Base-by-base conservation (phyloP, 164 flowering plant species). In the Tetracentron sinense region DNA sequence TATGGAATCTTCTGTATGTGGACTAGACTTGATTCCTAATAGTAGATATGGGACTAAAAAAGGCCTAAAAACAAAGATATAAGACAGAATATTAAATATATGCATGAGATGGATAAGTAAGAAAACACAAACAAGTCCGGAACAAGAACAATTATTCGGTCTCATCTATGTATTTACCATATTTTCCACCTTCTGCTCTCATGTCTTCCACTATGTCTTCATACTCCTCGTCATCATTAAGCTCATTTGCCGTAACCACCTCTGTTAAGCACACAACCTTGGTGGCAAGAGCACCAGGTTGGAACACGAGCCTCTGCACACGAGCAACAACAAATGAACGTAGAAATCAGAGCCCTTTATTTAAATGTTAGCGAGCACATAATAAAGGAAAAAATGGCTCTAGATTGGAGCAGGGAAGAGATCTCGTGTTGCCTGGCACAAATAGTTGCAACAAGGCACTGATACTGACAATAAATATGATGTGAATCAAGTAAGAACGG, bases 121-220 rank as follows among this genome's bases (percentile, higher is more conserved):
- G 56, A 50, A 38, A 35, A 46, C 19, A 58, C 22, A 38, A 23
- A 54, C 4, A 26, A 50, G 19, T n/a, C 22, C 1, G 48, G 21
- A 10, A 55, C 59, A 27, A 22, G 26, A 59, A 10, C 38, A 0
- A n/a, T n/a, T n/a, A n/a, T n/a, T n/a, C n/a, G n/a, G n/a, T n/a
- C n/a, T n/a, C n/a, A 21, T 27, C 17, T 33, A 10, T 19, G 48
- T 2, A 23, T 26, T 67, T 73, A 94, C 97, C 98, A 71, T 78
- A 89, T 75, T 86, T 94, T 62, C 83, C 85, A 29, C 96, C 90
- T 72, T 94, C 98, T 19, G 58, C 73, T 74, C 84, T 83, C 96
- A 94, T 94, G 79, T 94, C 98, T 60, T 87, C 97, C 68, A 94
- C 1, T 44, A 89, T 94, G 61, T 94, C 97, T 73, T 87, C 87